Percentiles rank a stretch among this genome's conserved stretches.
These are phyloP conservation scores for Malus orientalis DNA, from an alignment of 306 rosid genomes.

Conservation along the genomic window DNA sequence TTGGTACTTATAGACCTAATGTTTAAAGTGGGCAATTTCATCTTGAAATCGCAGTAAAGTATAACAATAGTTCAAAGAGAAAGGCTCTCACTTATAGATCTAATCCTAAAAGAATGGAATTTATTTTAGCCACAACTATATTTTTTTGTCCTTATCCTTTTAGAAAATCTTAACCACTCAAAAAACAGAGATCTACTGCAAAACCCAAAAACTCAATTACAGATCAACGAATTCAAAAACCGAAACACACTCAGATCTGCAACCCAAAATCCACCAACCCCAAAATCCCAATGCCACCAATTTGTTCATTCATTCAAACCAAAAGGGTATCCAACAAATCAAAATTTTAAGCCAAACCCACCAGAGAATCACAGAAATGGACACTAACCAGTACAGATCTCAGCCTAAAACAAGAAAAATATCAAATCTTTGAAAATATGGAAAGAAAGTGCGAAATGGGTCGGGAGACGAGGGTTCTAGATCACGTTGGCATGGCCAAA, in stretches of 20 bases:
- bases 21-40: not conserved
- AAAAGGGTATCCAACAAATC: not conserved
- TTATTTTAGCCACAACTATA: not conserved
- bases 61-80: not conserved
- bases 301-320: not conserved
- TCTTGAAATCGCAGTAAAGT: not conserved
- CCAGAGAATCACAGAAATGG: not conserved
- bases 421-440: not conserved
- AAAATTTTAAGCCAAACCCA: not conserved
- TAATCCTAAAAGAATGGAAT: not conserved
- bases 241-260: conserved; percentile 28
- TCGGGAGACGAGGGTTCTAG: not conserved
- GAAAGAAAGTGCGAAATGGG: not conserved
- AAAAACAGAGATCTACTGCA: conserved; percentile 23
- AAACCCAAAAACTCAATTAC: not conserved
- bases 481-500: not conserved
- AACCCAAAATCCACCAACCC: not conserved
- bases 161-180: not conserved
- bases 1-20: not conserved
- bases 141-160: not conserved
- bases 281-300: not conserved
- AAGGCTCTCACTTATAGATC: not conserved
- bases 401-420: not conserved
- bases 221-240: conserved; percentile 19
- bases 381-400: conserved; percentile 29